A percentile compares a stretch with the other conserved stretches of the same genome.
These are phyloP conservation scores for Erodium chrysanthum DNA, from an alignment of 441 rosid genomes.

Conservation along the genomic window DNA sequence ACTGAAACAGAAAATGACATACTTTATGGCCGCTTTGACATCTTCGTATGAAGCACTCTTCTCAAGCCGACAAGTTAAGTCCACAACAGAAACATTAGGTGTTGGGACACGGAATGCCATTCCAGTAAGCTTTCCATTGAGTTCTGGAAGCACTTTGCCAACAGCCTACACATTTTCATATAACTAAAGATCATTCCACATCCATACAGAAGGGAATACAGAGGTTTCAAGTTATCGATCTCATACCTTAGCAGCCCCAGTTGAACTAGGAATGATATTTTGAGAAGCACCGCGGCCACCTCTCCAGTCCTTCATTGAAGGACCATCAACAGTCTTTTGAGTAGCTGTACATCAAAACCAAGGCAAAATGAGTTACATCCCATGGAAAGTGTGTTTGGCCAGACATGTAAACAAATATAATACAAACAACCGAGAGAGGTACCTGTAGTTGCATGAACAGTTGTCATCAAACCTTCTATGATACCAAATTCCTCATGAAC, in stretches of 20 bases:
- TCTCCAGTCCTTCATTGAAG: constrained; percentile 91
- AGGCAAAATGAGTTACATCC: constrained; percentile 10
- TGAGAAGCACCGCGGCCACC: constrained; percentile 97
- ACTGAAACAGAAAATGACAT: constrained; percentile 10
- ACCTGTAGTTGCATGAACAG: constrained; percentile 99
- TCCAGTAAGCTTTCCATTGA: constrained; percentile 30
- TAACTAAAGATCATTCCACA: background rate
- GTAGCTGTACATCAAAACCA: constrained; percentile 50
- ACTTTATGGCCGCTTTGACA: constrained; percentile 91
- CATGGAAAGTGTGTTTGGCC: background rate
- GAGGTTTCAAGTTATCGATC: background rate
- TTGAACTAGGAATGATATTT: constrained; percentile 97
- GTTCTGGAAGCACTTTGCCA: constrained; percentile 96
- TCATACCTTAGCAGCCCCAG: constrained; percentile 94
- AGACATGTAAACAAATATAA: background rate
- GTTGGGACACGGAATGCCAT: constrained; percentile 99
- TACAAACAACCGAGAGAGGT: constrained; percentile 4
- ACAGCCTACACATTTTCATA: constrained; percentile 53
- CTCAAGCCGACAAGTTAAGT: constrained; percentile 91
- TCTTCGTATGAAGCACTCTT: constrained; percentile 85
- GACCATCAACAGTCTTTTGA: constrained; percentile 34
- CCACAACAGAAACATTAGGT: constrained; percentile 92
- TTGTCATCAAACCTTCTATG: constrained; percentile 93
- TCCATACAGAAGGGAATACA: background rate
- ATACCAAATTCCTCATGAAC: constrained; percentile 97